Conservation (phyloP, 768 basidiomycete genomes). For the Suillus cothurnatus region DNA sequence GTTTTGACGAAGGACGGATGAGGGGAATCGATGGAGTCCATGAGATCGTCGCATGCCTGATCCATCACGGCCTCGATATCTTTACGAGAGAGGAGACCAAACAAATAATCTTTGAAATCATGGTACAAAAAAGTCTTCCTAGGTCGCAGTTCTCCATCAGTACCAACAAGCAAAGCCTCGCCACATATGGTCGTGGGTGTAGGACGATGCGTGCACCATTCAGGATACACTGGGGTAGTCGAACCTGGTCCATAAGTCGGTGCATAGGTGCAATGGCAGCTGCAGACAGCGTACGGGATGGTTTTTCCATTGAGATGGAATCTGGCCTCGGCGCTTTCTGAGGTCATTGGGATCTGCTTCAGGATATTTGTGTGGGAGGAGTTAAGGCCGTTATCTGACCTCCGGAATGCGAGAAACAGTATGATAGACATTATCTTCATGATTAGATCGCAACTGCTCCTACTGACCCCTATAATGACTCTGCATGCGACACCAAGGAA, state of each 20-base stretch:
- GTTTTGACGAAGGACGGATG: conserved; percentile 8
- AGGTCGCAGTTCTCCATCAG: too few relatives aligned
- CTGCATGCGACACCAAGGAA: neutral
- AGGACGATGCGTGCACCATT: neutral
- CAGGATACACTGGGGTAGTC: neutral
- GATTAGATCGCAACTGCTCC: conserved; percentile 7
- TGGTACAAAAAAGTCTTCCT: conserved; percentile 7
- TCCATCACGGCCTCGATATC: neutral
- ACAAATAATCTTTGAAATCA: conserved; percentile 8
- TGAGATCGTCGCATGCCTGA: neutral
- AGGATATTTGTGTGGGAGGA: conserved; percentile 1
- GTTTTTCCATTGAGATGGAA: conserved; percentile 1
- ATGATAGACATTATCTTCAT: neutral
- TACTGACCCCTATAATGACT: conserved; percentile 20
- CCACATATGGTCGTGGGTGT: conserved; percentile 1
- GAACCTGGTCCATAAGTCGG: neutral
- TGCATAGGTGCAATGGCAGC: conserved; percentile 3
- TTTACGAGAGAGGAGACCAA: neutral
- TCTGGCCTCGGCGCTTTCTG: neutral
- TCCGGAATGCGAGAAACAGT: neutral
- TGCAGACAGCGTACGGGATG: conserved; percentile 1
- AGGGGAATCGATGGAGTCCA: neutral
- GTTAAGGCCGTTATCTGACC: neutral
- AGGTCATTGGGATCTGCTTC: neutral
- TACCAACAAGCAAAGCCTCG: neutral